phyloP scores from a whole-genome alignment of 192 early-diverging fungal genomes.

The Coemansia sp. region DNA sequence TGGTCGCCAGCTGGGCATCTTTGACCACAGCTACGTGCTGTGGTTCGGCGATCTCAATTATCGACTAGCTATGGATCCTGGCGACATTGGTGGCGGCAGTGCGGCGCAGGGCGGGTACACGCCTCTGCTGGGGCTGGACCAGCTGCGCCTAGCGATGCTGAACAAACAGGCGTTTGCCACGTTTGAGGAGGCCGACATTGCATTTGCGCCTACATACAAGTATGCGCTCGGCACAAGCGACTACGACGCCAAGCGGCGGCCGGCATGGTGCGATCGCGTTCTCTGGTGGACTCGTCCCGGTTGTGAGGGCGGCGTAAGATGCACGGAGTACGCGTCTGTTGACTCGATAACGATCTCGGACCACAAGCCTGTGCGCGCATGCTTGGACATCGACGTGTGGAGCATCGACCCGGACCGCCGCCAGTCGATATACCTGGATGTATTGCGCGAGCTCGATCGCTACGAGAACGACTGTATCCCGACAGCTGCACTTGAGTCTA shows the following conservation, averaged over 20 bases:
- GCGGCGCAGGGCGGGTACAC: constrained; percentile 60
- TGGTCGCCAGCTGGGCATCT: constrained; percentile 54
- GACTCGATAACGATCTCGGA: constrained; percentile 54
- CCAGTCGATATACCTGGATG: constrained; percentile 57
- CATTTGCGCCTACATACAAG: constrained; percentile 91
- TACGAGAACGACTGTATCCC: constrained; percentile 81
- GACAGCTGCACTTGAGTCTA: constrained; percentile 59
- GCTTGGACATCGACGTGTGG: constrained; percentile 68
- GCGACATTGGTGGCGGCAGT: constrained; percentile 58
- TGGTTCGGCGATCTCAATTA: constrained; percentile 98
- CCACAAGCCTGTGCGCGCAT: constrained; percentile 87
- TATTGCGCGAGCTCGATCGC: constrained; percentile 74
- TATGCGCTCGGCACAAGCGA: constrained; percentile 78
- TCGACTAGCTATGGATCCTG: constrained; percentile 68
- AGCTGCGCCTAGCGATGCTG: constrained; percentile 68
- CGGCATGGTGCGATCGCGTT: constrained; percentile 94
- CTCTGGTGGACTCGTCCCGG: constrained; percentile 75
- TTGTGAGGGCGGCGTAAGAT: constrained; percentile 32
- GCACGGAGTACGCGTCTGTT: constrained; percentile 21
- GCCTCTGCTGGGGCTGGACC: constrained; percentile 77
- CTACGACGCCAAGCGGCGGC: constrained; percentile 84
- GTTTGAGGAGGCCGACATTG: constrained; percentile 79
- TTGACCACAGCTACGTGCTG: constrained; percentile 73
- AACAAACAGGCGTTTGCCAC: constrained; percentile 74
- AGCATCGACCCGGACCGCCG: constrained; percentile 60